A percentile compares a stretch with the other conserved stretches of the same genome.
phyloP scores from a whole-genome alignment of 2,329 filamentous ascomycete species.

The Leptodontidium sp. region DNA sequence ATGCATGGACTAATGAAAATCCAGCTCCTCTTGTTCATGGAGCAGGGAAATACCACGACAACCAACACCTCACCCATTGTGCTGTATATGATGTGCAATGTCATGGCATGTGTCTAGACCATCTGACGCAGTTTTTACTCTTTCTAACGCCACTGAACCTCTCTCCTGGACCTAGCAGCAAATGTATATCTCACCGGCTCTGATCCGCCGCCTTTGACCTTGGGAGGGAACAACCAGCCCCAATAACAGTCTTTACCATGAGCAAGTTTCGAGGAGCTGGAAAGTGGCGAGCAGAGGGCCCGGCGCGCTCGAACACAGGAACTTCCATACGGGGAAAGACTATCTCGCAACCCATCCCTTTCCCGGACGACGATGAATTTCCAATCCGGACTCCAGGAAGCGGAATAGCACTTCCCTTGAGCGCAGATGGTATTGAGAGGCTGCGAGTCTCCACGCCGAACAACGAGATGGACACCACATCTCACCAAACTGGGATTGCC shows the following conservation, averaged over 20 bases:
- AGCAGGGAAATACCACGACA: slow-evolving; percentile 27
- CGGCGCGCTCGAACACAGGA: slow-evolving; percentile 47
- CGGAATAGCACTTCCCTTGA: slow-evolving; percentile 48
- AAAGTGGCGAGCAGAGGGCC: slow-evolving; percentile 38
- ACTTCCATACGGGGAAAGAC: slow-evolving; percentile 63
- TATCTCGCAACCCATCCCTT: slow-evolving; percentile 59
- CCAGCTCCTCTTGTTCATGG: slow-evolving; percentile 33
- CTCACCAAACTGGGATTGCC: slow-evolving; percentile 28
- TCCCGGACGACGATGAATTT: slow-evolving; percentile 64
- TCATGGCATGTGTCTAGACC: slow-evolving; percentile 36
- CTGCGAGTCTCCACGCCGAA: slow-evolving; percentile 34
- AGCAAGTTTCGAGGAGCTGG: slow-evolving; percentile 40
- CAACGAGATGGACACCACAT: slow-evolving; percentile 29
- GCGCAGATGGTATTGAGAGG: slow-evolving; percentile 37
- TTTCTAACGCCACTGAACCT: slow-evolving; percentile 23
- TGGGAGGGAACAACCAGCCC: slow-evolving; percentile 15
- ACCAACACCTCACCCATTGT: slow-evolving; percentile 23
- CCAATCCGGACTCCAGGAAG: slow-evolving; percentile 57
- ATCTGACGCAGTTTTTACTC: slow-evolving; percentile 24
- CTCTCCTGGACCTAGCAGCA: slow-evolving; percentile 6
- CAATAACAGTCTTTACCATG: slow-evolving; percentile 34
- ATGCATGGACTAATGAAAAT: slow-evolving; percentile 35
- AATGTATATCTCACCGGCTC: slow-evolving; percentile 30
- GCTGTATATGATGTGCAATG: slow-evolving; percentile 31
- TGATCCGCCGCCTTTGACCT: slow-evolving; percentile 31